Base-by-base conservation (phyloP, 257 asterid species). In the Solanum arcanum region DNA sequence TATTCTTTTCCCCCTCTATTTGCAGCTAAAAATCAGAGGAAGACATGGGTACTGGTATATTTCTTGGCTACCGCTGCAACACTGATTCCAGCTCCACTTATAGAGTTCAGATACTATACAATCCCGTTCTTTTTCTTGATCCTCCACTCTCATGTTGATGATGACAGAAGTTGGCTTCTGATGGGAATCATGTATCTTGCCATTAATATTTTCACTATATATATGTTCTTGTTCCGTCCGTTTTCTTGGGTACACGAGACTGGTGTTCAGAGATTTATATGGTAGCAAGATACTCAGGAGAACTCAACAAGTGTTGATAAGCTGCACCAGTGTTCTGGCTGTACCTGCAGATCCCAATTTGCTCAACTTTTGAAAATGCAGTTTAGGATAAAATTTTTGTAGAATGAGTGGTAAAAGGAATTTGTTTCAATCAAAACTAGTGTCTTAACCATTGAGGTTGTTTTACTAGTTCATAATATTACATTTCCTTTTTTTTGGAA, bases 41-140 rank as follows among this genome's bases (percentile, higher is more conserved):
- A 92, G 94, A 90, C 92, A 46, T 95, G 98, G 98, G 89, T 92
- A 73, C 27, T 94, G 90, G 93, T 85, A 39, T 97, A 90, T 80
- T 91, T 92, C 86, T 86, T 94, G 87, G 97, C 98, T 29, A 93
- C 94, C 89, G 95, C 96, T 60, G 98, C 97, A 78, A 89, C 98
- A 39, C 94, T 97, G 31, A 64, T 94, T 87, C 99, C 99, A 10
- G 92, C 98, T 78, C 98, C 98, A 2, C 89, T 97, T 89, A 93
- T 97, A n/a, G 99, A 97, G 92, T 94, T 97, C 92, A 92, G 98
- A 93, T 97, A 97, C 88, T 95, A 92, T 83, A 94, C 98, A 1
- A 92, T 94, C n/a, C 99, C 99, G 1, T 95, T 93, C 93, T 93
- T 92, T 88, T 93, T 97, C 90, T 75, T 94, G 89, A 85, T 87